These are phyloP conservation scores for Pyrenochaeta sp. DNA, from an alignment of 2,329 filamentous ascomycete genomes.

Conservation along the genomic window DNA sequence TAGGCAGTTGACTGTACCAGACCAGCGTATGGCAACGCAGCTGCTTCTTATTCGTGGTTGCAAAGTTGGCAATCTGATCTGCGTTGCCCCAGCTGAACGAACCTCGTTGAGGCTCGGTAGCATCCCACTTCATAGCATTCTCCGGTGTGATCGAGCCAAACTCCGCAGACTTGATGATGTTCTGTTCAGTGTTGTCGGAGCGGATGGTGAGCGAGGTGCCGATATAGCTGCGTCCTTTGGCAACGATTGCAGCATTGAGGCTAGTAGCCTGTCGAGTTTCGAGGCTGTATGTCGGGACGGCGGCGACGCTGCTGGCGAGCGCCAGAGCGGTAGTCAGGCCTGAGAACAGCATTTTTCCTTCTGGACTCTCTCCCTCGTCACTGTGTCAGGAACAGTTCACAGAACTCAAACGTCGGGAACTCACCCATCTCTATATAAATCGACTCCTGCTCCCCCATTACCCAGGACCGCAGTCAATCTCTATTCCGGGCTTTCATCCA, in stretches of 20 bases:
- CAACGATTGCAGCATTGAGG: slow-evolving; percentile 29
- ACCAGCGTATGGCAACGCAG: slow-evolving; percentile 51
- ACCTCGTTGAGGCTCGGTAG: slow-evolving; percentile 45
- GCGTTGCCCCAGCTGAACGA: slow-evolving; percentile 45
- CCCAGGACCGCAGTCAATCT: not conserved
- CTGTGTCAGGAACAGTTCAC: too few relatives aligned
- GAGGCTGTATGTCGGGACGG: slow-evolving; percentile 19
- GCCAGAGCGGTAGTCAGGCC: slow-evolving; percentile 28
- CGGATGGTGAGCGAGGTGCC: slow-evolving; percentile 47
- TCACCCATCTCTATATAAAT: slow-evolving; percentile 7
- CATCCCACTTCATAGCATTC: slow-evolving; percentile 52
- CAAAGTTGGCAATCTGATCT: slow-evolving; percentile 46
- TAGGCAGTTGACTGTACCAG: slow-evolving; percentile 49
- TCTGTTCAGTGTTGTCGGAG: slow-evolving; percentile 37
- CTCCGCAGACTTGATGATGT: slow-evolving; percentile 30
- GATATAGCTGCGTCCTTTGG: slow-evolving; percentile 42
- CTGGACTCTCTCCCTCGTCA: too few relatives aligned
- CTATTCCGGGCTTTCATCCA: slow-evolving; percentile 1
- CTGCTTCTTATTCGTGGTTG: slow-evolving; percentile 43
- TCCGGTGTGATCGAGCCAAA: slow-evolving; percentile 48
- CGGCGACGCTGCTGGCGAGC: slow-evolving; percentile 19
- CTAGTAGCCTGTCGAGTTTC: slow-evolving; percentile 27
- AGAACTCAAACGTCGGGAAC: not conserved
- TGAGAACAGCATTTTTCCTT: slow-evolving; percentile 27
- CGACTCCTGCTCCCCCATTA: not conserved